Conservation (phyloP, 1,284 basidiomycete species). For the Pascua sp. region DNA sequence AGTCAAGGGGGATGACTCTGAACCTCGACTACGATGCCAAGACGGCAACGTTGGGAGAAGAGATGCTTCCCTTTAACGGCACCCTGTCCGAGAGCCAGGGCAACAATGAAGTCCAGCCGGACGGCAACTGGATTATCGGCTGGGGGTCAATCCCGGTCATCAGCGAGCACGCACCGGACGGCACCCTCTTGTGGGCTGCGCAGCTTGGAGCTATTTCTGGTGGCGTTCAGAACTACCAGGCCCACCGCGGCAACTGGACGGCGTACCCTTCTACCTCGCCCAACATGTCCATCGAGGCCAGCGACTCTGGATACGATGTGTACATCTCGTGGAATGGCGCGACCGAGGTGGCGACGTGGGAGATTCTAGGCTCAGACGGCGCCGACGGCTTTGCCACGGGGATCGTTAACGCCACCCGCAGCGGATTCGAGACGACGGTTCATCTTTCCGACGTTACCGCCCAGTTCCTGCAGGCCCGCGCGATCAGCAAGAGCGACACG, state of each 20-base stretch:
- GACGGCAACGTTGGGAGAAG: constrained; percentile 22
- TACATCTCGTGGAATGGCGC: constrained; percentile 41
- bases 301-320: constrained; percentile 6
- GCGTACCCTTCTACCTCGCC: constrained; percentile 28
- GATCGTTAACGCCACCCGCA: constrained; percentile 14
- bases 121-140: constrained; percentile 28
- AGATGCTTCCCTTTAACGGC: constrained; percentile 25
- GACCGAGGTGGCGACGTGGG: constrained; percentile 31
- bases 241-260: constrained; percentile 25
- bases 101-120: constrained; percentile 20
- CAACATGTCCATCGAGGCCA: constrained; percentile 9
- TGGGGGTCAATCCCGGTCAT: constrained; percentile 21
- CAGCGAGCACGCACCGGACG: constrained; percentile 23
- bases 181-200: constrained; percentile 27
- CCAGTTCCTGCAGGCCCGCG: constrained; percentile 1
- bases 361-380: constrained; percentile 14
- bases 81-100: constrained; percentile 29
- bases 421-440: constrained; percentile 27
- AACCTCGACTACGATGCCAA: constrained; percentile 1
- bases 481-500: not conserved
- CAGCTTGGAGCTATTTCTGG: constrained; percentile 25
- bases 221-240: constrained; percentile 32
- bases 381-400: not conserved
- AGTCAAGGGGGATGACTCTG: too few species aligned
- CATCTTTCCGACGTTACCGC: not conserved